phyloP scores from a whole-genome alignment of 306 rosid species.

The Acmispon strigosus region DNA sequence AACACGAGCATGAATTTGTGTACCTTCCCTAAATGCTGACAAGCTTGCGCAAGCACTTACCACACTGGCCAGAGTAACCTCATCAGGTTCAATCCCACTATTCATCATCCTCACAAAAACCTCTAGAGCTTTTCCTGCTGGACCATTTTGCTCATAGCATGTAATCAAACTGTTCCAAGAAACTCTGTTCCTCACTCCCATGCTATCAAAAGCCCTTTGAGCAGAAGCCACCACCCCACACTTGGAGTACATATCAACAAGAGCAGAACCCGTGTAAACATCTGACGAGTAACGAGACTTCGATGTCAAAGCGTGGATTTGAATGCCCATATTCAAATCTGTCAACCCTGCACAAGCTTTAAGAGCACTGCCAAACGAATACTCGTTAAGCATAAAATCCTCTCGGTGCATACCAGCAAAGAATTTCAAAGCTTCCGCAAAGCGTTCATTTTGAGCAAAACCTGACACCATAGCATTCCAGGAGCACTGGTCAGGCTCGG shows the following conservation, averaged over 20 bases:
- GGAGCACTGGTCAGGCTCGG: conserved; percentile 48
- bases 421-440: conserved; percentile 37
- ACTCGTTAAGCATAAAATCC: conserved; percentile 40
- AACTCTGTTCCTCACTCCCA: conserved; percentile 43
- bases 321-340: conserved; percentile 40
- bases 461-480: conserved; percentile 53
- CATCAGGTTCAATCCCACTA: conserved; percentile 41
- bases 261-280: conserved; percentile 52
- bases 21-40: conserved; percentile 43
- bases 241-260: conserved; percentile 52
- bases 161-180: conserved; percentile 65
- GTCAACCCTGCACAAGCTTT: conserved; percentile 48
- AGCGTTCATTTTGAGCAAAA: conserved; percentile 32
- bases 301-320: conserved; percentile 42
- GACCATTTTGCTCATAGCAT: conserved; percentile 60
- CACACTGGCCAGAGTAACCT: conserved; percentile 54
- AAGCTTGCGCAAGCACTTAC: conserved; percentile 55
- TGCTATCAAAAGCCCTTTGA: conserved; percentile 45
- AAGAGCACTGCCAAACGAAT: conserved; percentile 47
- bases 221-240: conserved; percentile 41
- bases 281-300: conserved; percentile 27
- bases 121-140: conserved; percentile 37
- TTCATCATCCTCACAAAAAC: conserved; percentile 48
- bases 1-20: conserved; percentile 44
- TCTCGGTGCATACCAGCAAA: conserved; percentile 37